These are phyloP conservation scores for Penicillium pulvis DNA, from an alignment of 495 filamentous ascomycete species.

Conservation along the genomic window DNA sequence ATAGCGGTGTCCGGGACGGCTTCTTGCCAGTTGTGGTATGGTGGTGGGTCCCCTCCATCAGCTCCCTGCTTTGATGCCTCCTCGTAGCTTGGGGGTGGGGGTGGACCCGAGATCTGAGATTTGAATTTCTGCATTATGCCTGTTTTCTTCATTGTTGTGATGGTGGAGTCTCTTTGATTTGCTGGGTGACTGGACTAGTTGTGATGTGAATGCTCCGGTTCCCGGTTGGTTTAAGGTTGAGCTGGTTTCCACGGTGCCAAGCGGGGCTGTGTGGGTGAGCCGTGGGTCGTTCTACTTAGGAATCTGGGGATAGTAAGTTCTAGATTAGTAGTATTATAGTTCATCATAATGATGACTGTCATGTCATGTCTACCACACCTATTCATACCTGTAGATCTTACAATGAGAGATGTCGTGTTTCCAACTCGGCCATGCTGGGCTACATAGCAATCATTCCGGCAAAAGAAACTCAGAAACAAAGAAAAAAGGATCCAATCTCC, in stretches of 20 bases:
- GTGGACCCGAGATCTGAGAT: constrained; percentile 12
- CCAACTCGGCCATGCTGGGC: not conserved
- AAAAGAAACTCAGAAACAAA: too few relatives aligned
- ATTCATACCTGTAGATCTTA: not conserved
- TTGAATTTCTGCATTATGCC: not conserved
- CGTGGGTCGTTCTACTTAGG: constrained; percentile 7
- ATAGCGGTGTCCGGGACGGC: constrained; percentile 76
- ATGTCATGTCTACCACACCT: not conserved
- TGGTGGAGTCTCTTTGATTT: not conserved
- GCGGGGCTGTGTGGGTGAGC: constrained; percentile 27
- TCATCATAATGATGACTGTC: not conserved
- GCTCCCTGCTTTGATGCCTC: constrained; percentile 7
- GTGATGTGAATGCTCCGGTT: not conserved
- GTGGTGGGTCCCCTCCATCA: constrained; percentile 44
- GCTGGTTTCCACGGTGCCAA: constrained; percentile 20
- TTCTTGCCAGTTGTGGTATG: constrained; percentile 79
- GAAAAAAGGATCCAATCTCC: not conserved
- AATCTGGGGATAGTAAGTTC: not conserved
- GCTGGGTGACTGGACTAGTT: not conserved
- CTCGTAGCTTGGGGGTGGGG: constrained; percentile 43
- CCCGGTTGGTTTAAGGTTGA: constrained; percentile 15
- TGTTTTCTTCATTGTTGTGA: not conserved
- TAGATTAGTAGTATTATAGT: not conserved
- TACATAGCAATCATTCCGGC: not conserved
- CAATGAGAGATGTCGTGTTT: not conserved